phyloP scores from a whole-genome alignment of 176 grass and related monocot genomes.

The Hsuehochloa calcarea region DNA sequence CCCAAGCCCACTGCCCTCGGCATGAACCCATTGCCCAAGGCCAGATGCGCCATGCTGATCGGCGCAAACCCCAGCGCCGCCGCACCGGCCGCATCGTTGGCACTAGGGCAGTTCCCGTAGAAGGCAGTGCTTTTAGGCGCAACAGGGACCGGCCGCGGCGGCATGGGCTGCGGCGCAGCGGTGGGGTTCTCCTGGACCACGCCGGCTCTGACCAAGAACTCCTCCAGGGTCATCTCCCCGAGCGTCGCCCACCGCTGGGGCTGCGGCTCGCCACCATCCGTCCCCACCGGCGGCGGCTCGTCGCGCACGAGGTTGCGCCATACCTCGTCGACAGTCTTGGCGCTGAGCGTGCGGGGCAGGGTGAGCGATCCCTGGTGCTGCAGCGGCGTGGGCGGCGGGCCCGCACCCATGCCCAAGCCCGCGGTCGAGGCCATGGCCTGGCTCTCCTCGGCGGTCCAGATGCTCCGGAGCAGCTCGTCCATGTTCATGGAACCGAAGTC shows the following conservation, averaged over 20 bases:
- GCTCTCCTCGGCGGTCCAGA: constrained; percentile 93
- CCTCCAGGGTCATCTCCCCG: constrained; percentile 92
- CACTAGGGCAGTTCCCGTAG: constrained; percentile 38
- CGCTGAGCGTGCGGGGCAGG: constrained; percentile 69
- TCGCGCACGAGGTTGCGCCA: constrained; percentile 72
- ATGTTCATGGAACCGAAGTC: constrained; percentile 94
- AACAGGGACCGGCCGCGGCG: constrained; percentile 37
- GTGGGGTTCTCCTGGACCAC: constrained; percentile 58
- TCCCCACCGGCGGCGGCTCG: constrained; percentile 6
- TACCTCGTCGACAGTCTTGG: constrained; percentile 85
- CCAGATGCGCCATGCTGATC: constrained; percentile 43
- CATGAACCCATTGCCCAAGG: constrained; percentile 45
- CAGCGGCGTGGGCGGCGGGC: constrained; percentile 22
- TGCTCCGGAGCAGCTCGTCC: constrained; percentile 93
- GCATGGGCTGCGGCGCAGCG: constrained; percentile 10
- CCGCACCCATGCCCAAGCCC: background rate
- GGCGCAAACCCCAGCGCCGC: constrained; percentile 33
- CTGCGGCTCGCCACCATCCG: background rate
- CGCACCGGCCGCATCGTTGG: constrained; percentile 32
- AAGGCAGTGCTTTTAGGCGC: constrained; percentile 40
- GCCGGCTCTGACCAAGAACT: constrained; percentile 79
- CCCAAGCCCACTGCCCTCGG: constrained; percentile 39
- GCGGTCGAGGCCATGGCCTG: constrained; percentile 56
- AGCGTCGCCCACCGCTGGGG: constrained; percentile 55
- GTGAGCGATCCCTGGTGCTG: constrained; percentile 77